Evolutionary conservation across 257 asterid genomes (phyloP), one percentile per base, ranked within the genome.

Genomic region (Datura wrightii): DNA sequence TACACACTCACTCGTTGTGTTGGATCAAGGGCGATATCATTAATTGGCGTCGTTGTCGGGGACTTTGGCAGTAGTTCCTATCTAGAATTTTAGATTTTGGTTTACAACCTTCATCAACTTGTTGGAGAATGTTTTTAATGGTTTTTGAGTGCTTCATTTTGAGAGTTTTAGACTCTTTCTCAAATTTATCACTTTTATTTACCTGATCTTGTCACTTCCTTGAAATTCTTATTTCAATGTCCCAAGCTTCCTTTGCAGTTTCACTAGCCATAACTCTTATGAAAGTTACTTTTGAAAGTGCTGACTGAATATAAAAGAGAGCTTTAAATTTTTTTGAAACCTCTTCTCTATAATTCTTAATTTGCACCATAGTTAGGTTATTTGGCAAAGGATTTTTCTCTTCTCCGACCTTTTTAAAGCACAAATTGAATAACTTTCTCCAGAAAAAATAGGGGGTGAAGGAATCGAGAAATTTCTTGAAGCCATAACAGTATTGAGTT

Each of bases 201-300:
- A 36, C 13, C n/a, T 13, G 16, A 48, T 82, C 9, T 31, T 42
- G 6, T 82, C 84, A 62, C 74, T 82, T 6, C 60, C 62, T 42
- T 62, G 31, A 36, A 82, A 62, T 65, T 65, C 72, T 65, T 65
- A 46, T 65, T 65, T 36, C 72, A 65, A 36, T 66, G 46, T 66
- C 76, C 19, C 50, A 67, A 34, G 58, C 5, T 10, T 72, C 63
- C 71, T 80, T 80, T n/a, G 71, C 52, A 24, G 34, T 53, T 7
- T 56, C 83, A 56, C 54, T 56, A 31, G 36, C 24, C 31, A 80
- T 56, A 10, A 48, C 19, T 16, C 37, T 48, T 76, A n/a, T 76
- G 58, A 76, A 46, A 42, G 19, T 76, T 19, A 19, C 83, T 8
- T 56, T 5, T 3, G 55, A 55, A 34, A 80, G 24, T 18, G 50